Conservation (phyloP, 441 rosid species). For the Adansonia gregorii region DNA sequence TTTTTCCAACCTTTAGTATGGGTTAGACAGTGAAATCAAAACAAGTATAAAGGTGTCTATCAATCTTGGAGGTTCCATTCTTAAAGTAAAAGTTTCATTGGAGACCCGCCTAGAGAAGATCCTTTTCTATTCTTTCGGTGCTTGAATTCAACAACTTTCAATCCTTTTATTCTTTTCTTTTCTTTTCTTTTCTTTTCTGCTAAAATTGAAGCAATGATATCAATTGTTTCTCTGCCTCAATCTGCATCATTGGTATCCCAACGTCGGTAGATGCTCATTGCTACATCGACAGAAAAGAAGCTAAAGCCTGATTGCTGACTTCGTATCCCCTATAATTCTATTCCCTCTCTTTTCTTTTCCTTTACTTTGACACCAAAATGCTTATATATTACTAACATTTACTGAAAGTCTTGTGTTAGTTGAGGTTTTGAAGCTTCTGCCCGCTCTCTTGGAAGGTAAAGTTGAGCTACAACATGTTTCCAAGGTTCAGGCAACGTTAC, state of each 20-base stretch:
- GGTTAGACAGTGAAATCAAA: neutral
- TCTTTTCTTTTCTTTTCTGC: neutral
- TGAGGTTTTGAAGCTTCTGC: no score
- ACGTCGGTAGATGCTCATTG: neutral
- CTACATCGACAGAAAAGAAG: neutral
- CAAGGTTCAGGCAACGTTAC: neutral
- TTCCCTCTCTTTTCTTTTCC: no score
- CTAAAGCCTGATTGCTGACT: no score
- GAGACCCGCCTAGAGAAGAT: neutral
- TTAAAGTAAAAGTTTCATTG: conserved; percentile 8
- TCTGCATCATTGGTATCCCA: neutral
- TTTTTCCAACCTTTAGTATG: no score
- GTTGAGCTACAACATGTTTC: neutral
- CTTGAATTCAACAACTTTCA: neutral
- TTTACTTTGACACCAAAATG: no score
- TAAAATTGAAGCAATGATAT: neutral
- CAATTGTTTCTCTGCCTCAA: neutral
- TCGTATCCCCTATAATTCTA: no score
- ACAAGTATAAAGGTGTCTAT: conserved; percentile 2
- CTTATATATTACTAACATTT: no score
- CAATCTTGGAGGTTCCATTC: neutral
- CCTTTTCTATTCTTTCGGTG: neutral
- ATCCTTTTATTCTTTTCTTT: neutral
- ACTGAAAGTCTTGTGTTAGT: no score
- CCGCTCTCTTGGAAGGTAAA: no score